Conservation (phyloP, 2,329 filamentous ascomycete species). For the Exophiala sideris region DNA sequence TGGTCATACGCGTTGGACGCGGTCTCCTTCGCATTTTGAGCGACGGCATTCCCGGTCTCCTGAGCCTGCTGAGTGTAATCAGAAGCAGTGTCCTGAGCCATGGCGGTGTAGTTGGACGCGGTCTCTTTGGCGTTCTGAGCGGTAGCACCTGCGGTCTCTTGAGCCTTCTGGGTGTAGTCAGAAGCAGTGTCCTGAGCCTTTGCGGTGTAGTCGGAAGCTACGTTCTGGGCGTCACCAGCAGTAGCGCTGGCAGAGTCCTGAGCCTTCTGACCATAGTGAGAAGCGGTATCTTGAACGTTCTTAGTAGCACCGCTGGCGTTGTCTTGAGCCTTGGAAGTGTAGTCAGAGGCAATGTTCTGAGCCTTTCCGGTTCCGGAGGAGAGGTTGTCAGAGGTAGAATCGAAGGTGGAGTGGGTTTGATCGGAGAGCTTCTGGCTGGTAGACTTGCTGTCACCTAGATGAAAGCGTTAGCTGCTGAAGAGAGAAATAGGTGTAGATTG, state of each 20-base stretch:
- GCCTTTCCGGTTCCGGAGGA: constrained; percentile 9
- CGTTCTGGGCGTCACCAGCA: constrained; percentile 1
- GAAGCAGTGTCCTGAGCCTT: constrained; percentile 7
- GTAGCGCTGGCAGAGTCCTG: not conserved
- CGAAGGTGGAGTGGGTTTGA: constrained; percentile 20
- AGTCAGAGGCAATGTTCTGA: constrained; percentile 14
- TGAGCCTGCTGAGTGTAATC: not conserved
- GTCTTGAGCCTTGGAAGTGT: constrained; percentile 6
- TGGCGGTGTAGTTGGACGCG: constrained; percentile 5
- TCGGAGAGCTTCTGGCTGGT: constrained; percentile 51
- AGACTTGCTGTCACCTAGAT: constrained; percentile 54
- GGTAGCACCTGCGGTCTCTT: not conserved
- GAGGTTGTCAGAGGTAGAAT: constrained; percentile 14
- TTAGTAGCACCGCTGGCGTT: constrained; percentile 13
- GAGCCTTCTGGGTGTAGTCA: not conserved
- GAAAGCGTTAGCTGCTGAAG: not conserved
- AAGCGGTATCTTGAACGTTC: constrained; percentile 3
- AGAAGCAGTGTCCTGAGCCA: constrained; percentile 6
- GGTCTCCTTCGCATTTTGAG: constrained; percentile 7
- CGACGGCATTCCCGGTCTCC: not conserved
- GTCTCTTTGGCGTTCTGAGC: constrained; percentile 7
- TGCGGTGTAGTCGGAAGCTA: constrained; percentile 1
- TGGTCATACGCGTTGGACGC: constrained; percentile 4
- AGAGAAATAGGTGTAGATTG: not conserved
- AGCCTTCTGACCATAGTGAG: not conserved